Evolutionary conservation across 345 rosid species (phyloP), one percentile per base, ranked within the genome.

Genomic region (Sonneratia alba): DNA sequence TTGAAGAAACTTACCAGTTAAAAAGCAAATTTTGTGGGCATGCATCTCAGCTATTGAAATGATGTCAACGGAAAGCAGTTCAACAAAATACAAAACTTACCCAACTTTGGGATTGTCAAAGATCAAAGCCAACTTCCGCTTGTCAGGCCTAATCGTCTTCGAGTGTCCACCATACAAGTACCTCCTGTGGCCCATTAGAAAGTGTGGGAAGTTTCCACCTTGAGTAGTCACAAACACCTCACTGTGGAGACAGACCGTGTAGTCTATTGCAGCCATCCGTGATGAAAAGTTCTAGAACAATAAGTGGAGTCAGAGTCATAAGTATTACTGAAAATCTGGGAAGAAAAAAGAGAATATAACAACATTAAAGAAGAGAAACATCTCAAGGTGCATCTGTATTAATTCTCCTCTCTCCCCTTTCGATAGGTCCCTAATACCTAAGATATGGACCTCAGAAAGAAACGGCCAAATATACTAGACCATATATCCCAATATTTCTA

Each of bases 141-240:
- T 96, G 87, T 96, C 99, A 18, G 99, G 99, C 80, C 87, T 84
- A 73, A 96, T 84, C 71, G 97, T 92, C 85, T 96, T 92, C 6
- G 99, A 87, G 75, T 96, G 99, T 75, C 99, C 99, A 32, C 98
- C 91, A 61, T 79, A 89, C 86, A 88, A 63, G 80, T 82, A 91
- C 81, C 99, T 87, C 78, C 99, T 78, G 77, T 92, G 99, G 75
- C 99, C 99, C 89, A 91, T 88, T 80, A 96, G 87, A 78, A 96
- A 92, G 87, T 91, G 98, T 73, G 99, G 98, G 74, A 96, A 96
- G 77, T 96, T 96, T 69, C 99, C 98, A 77, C 99, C 99, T 84
- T 96, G 99, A 65, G 97, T 92, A n/a, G 99, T 96, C 78, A 92
- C 97, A 86, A 96, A 96, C 36, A 92, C 98, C 80, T 96, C 99